Base-by-base conservation (phyloP, 495 filamentous ascomycete genomes). In the Sordaria brevicollis region DNA sequence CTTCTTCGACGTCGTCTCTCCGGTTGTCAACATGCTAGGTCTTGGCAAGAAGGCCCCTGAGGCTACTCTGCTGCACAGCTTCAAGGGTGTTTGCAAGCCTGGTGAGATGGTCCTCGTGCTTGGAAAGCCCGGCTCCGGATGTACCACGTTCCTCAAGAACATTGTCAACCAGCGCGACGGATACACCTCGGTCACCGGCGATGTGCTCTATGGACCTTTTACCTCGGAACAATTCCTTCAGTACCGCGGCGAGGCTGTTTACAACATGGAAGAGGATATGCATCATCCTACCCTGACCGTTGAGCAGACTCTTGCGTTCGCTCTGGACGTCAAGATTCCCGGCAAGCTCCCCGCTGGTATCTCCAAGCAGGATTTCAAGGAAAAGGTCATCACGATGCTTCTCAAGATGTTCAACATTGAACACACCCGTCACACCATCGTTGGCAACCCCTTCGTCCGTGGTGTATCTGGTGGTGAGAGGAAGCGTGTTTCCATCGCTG, bases 71-170 rank as follows among this genome's bases (percentile, higher is more conserved):
- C 79, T 92, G 65, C 79, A 86, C 68, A 78, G 78, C 36, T 87
- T 87, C 73, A 79, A 73, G 70, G 85, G 85, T 57, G 78, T 87
- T 15, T 82, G 83, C 36, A 89, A 89, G 71, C 89, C 91, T 1
- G 94, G 94, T 17, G 93, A 97, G 79, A 96, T 97, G 93, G 84
- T 96, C 2, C 81, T 97, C 21, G 94, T 97, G 10, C 84, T 97
- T 21, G 93, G 94, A 11, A 86, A 91, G 67, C 94, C 94, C 0
- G 94, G 93, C 0, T 90, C 89, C 9, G 93, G 93, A 37, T 97
- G 93, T 77, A 93, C 93, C 0, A 93, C 93, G 0, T 94, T 97
- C 73, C 82, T 97, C 25, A 96, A 95, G 77, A 86, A 89, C 29
- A 91, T 97, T 71, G 87, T 90, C 17, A 96, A 96, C 72, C 90